Percentiles rank a stretch among this genome's conserved stretches.
phyloP scores from a whole-genome alignment of 495 filamentous ascomycete genomes.

The Sordaria brevicollis region DNA sequence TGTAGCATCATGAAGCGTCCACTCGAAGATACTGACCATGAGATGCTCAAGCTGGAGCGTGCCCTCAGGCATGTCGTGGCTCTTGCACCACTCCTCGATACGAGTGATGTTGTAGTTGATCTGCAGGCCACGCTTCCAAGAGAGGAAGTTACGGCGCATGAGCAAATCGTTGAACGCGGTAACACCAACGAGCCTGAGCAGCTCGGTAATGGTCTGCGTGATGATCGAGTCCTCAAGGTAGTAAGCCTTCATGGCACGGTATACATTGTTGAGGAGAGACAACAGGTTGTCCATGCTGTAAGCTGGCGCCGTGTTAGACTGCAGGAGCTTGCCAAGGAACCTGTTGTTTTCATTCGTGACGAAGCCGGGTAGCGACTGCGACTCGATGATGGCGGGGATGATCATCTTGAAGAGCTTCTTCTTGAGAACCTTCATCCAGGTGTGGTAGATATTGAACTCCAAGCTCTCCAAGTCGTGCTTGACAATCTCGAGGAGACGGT shows the following conservation, averaged over 20 bases:
- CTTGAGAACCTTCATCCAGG: conserved; percentile 99
- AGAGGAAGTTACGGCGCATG: conserved; percentile 96
- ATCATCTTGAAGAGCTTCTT: conserved; percentile 99
- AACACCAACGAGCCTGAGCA: conserved; percentile 87
- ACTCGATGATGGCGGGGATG: conserved; percentile 97
- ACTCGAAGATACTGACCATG: conserved; percentile 51
- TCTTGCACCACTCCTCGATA: conserved; percentile 99
- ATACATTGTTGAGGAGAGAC: conserved; percentile 91
- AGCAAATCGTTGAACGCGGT: conserved; percentile 98
- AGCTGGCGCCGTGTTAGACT: conserved; percentile 74
- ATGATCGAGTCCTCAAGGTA: conserved; percentile 94
- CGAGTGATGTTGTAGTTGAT: conserved; percentile 99
- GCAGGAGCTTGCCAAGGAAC: conserved; percentile 93
- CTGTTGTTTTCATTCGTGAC: conserved; percentile 96
- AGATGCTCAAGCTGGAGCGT: conserved; percentile 96
- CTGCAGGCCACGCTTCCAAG: conserved; percentile 97
- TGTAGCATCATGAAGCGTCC: too few relatives aligned
- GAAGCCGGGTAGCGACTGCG: conserved; percentile 94
- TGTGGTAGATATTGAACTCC: conserved; percentile 99
- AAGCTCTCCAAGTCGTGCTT: conserved; percentile 98
- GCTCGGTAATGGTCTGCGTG: conserved; percentile 87
- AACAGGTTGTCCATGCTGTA: conserved; percentile 99
- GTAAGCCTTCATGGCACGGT: conserved; percentile 96
- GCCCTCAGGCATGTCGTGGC: conserved; percentile 98
- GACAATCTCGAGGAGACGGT: conserved; percentile 93